phyloP scores from a whole-genome alignment of 441 rosid species.

The Syzygium syzygioides region DNA sequence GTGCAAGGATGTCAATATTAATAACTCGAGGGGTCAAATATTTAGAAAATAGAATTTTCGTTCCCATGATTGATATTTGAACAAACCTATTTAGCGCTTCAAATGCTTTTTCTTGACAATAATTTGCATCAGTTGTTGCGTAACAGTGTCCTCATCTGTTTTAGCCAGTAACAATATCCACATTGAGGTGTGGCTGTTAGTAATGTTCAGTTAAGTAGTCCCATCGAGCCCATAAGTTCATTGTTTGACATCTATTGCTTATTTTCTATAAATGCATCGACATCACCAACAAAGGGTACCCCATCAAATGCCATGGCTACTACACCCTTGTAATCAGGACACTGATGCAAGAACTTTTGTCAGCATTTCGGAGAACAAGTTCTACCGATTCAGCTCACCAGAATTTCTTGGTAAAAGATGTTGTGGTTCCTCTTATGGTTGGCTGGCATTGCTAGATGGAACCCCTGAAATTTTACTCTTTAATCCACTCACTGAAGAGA shows the following conservation, averaged over 20 bases:
- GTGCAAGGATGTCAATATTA: neutral
- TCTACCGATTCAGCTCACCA: neutral
- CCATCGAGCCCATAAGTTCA: neutral
- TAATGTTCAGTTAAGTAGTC: neutral
- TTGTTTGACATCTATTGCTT: neutral
- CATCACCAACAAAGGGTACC: neutral
- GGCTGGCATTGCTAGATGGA: neutral
- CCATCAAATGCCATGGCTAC: neutral
- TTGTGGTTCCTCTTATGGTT: neutral
- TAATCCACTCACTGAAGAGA: neutral
- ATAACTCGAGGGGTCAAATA: neutral
- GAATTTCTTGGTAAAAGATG: neutral
- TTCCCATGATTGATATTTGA: neutral
- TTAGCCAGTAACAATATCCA: neutral
- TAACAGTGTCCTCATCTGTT: neutral
- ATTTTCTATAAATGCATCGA: neutral
- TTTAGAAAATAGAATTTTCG: neutral
- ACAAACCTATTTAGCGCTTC: neutral
- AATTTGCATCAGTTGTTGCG: neutral
- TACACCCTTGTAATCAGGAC: neutral
- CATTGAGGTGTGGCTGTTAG: neutral
- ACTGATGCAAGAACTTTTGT: neutral
- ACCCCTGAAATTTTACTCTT: neutral
- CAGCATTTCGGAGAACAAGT: neutral
- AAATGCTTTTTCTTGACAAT: neutral